A percentile compares a stretch with the other conserved stretches of the same genome.
These are phyloP conservation scores for Gossypium davidsonii DNA, from an alignment of 441 rosid genomes.

Conservation along the genomic window DNA sequence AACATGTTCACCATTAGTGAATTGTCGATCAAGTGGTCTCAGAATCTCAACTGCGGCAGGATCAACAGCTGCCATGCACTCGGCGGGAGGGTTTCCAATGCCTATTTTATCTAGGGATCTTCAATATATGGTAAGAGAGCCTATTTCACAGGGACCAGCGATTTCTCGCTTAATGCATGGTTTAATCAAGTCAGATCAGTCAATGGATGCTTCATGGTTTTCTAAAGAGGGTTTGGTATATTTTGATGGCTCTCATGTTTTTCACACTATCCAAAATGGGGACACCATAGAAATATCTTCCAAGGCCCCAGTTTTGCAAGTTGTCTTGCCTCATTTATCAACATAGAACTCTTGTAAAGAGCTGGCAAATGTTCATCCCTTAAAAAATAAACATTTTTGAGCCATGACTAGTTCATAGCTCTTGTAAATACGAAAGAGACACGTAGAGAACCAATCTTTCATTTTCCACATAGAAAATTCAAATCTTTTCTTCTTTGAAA, in stretches of 20 bases:
- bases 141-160: conserved; percentile 50
- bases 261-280: conserved; percentile 40
- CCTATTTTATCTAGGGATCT: conserved; percentile 61
- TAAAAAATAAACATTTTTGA: not conserved
- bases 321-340: conserved; percentile 49
- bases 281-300: conserved; percentile 64
- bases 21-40: conserved; percentile 84
- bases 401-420: not conserved
- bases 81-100: conserved; percentile 78
- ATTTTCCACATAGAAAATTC: not conserved
- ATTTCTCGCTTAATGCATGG: conserved; percentile 53
- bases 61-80: conserved; percentile 84
- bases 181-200: conserved; percentile 36
- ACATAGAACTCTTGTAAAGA: conserved; percentile 8
- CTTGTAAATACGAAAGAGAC: not conserved
- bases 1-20: conserved; percentile 37
- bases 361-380: not conserved
- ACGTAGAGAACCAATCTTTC: not conserved
- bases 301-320: conserved; percentile 57
- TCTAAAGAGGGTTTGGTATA: conserved; percentile 55
- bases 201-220: conserved; percentile 53
- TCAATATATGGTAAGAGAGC: conserved; percentile 88
- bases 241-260: conserved; percentile 68
- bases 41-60: conserved; percentile 87
- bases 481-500: not conserved